These are phyloP conservation scores for Tetrapisispora nanseiensis DNA, from an alignment of 805 yeast genomes.

Conservation along the genomic window DNA sequence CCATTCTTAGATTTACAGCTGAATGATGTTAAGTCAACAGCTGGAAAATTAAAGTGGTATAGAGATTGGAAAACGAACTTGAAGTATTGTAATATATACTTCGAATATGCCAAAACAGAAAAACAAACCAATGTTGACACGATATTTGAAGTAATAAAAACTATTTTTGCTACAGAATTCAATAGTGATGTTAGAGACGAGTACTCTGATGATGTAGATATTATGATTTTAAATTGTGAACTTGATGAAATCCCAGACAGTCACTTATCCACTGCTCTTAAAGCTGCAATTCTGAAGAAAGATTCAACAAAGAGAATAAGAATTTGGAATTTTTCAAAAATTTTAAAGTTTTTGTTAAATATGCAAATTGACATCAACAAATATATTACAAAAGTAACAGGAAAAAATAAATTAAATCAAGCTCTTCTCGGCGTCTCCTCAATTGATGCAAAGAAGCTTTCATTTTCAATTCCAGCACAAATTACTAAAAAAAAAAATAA, in stretches of 20 bases:
- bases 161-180: slow-evolving; percentile 6
- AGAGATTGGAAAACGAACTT: slow-evolving; percentile 9
- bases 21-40: background rate
- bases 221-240: slow-evolving; percentile 7
- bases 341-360: background rate
- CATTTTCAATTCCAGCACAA: too few relatives aligned
- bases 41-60: slow-evolving; percentile 9
- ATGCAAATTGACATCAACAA: slow-evolving; percentile 1
- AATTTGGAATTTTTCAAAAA: background rate
- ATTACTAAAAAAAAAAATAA: too few relatives aligned
- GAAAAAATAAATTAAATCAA: background rate
- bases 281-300: background rate
- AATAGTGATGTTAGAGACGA: slow-evolving; percentile 4
- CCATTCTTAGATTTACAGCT: background rate
- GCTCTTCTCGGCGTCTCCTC: background rate
- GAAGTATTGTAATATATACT: slow-evolving; percentile 5
- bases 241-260: background rate
- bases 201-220: slow-evolving; percentile 2
- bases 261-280: background rate
- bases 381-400: background rate
- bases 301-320: slow-evolving; percentile 1
- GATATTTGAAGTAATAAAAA: background rate
- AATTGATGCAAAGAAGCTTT: background rate
- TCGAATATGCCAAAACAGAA: background rate
- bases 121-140: background rate